A percentile compares a stretch with the other conserved stretches of the same genome.
Evolutionary conservation across 2,329 filamentous ascomycete genomes (phyloP).

Genomic region (Kalaharituber pfeilii): DNA sequence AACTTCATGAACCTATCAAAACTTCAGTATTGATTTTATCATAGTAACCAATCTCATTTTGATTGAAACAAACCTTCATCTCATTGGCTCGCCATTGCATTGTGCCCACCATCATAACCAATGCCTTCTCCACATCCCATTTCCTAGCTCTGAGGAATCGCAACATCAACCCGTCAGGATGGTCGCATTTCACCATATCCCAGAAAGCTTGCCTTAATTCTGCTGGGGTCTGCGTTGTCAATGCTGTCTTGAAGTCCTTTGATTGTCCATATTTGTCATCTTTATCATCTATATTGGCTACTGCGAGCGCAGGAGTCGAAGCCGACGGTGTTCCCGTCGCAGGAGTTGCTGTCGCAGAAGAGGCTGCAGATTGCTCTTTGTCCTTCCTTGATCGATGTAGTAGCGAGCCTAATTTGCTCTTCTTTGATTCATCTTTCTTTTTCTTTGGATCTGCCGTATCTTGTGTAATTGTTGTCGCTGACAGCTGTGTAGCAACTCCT

Average conservation of each 20-base stretch:
- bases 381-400: background rate
- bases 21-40: background rate
- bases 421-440: constrained; percentile 46
- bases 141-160: constrained; percentile 78
- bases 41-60: too few species aligned
- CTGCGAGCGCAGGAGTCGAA: background rate
- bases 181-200: constrained; percentile 87
- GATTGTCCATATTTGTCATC: constrained; percentile 78
- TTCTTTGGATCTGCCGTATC: constrained; percentile 40
- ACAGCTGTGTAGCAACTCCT: constrained; percentile 22
- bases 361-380: constrained; percentile 20
- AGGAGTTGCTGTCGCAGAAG: constrained; percentile 23
- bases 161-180: constrained; percentile 69
- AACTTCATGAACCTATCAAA: constrained; percentile 53
- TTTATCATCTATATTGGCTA: background rate
- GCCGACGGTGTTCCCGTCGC: background rate
- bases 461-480: constrained; percentile 7
- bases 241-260: constrained; percentile 66
- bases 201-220: constrained; percentile 67
- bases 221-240: constrained; percentile 61
- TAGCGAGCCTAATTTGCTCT: constrained; percentile 24
- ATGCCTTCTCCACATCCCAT: constrained; percentile 85
- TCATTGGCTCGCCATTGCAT: constrained; percentile 78
- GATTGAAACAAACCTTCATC: constrained; percentile 45
- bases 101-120: constrained; percentile 86